Evolutionary conservation across 352 stramenopile genomes (phyloP), one percentile per base, ranked within the genome.

Genomic region (Nothophytophthora sp.): DNA sequence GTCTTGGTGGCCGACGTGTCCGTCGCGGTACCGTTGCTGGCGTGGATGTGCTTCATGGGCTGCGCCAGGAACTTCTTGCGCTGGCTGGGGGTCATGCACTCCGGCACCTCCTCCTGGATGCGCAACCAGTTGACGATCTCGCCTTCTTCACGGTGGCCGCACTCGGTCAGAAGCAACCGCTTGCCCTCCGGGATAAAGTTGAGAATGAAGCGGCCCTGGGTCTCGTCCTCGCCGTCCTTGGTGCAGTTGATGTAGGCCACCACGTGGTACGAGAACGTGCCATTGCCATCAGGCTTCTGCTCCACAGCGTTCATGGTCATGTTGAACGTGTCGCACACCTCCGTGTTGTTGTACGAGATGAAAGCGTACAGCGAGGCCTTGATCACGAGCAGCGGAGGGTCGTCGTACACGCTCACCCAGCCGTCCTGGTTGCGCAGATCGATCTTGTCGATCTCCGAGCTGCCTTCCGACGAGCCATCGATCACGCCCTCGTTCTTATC

Each of bases 71-170:
- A 95, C 45, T 79, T 76, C 70, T 86, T 86, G 54, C 84, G 84
- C 65, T 92, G 74, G 6, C 51, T 39, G 0, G 81, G 81, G 8
- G 84, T 92, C 82, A 92, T 90, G 67, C 84, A 95, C 53, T 90
- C 70, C 12, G 84, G 83, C 53, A 91, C 76, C 32, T 92, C 75
- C 27, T 90, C 76, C 45, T 87, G 72, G 29, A 92, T 91, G 50
- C 79, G 84, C 35, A 95, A 57, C 84, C 84, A 95, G 73, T 95
- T 95, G 51, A 89, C 63, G 60, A 92, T 90, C 46, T 92, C 81
- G 23, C 84, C 81, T 20, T 84, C 78, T 50, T 92, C 84, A 72
- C 80, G 77, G 60, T 92, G 80, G 60, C 84, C 84, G 25, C 84
- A 95, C 62, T 92, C 82, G 0, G 80, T 92, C 30, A 95, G 61